Percentiles rank a stretch among this genome's conserved stretches.
These are phyloP conservation scores for Ochetophila trinervis DNA, from an alignment of 306 rosid species.

Conservation along the genomic window DNA sequence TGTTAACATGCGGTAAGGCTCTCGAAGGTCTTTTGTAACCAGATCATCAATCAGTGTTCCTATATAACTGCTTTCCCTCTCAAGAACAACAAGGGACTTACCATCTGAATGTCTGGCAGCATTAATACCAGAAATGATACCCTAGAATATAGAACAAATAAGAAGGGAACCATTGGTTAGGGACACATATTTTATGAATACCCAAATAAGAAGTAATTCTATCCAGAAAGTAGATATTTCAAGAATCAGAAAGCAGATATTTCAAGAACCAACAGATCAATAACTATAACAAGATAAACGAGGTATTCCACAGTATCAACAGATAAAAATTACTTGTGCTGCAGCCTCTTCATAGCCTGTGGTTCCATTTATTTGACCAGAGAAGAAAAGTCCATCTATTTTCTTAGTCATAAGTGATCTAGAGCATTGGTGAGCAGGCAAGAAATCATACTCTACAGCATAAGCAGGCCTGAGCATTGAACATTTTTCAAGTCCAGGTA, in stretches of 20 bases:
- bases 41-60: conserved; percentile 87
- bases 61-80: conserved; percentile 90
- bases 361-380: conserved; percentile 98
- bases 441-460: conserved; percentile 94
- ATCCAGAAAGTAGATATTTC: neutral
- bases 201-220: conserved; percentile 11
- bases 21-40: conserved; percentile 60
- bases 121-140: conserved; percentile 89
- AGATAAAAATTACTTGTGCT: conserved; percentile 66
- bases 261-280: neutral
- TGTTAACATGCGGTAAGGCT: conserved; percentile 65
- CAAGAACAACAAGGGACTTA: conserved; percentile 79
- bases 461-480: conserved; percentile 98
- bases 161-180: conserved; percentile 14
- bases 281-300: neutral
- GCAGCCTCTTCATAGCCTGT: conserved; percentile 99
- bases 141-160: conserved; percentile 37
- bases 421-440: conserved; percentile 89
- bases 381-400: conserved; percentile 88
- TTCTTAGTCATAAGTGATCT: conserved; percentile 96
- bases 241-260: neutral
- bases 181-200: conserved; percentile 13
- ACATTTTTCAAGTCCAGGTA: conserved; percentile 97
- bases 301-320: conserved; percentile 5
- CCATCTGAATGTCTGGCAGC: conserved; percentile 89